Conservation (phyloP, 805 yeast species). For the Candida boidinii region DNA sequence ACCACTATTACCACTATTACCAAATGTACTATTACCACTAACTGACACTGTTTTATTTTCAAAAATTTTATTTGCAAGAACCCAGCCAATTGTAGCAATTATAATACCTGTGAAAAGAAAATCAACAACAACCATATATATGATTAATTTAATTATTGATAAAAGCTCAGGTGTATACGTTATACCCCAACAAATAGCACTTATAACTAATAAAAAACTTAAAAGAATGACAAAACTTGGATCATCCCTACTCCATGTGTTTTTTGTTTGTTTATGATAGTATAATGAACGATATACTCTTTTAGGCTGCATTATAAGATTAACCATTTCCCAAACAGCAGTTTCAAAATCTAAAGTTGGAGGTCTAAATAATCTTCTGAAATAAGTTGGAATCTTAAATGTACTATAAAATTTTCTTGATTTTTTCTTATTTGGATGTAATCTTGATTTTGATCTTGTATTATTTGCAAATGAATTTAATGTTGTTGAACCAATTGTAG, state of each 20-base stretch:
- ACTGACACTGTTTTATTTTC: conserved; percentile 24
- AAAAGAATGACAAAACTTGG: conserved; percentile 78
- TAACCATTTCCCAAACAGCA: conserved; percentile 84
- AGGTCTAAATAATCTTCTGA: conserved; percentile 51
- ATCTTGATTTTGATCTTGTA: conserved; percentile 1
- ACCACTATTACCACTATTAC: no score
- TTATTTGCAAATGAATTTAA: conserved; percentile 16
- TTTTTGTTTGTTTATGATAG: conserved; percentile 72
- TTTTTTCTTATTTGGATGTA: conserved; percentile 1
- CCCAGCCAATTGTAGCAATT: conserved; percentile 69
- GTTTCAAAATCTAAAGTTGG: conserved; percentile 86
- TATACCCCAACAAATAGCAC: no score
- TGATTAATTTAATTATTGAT: conserved; percentile 55
- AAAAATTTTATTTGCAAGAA: conserved; percentile 57
- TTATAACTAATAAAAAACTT: conserved; percentile 49
- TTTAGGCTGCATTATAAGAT: conserved; percentile 65
- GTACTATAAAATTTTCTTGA: not conserved
- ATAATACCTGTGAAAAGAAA: conserved; percentile 63
- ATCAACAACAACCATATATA: conserved; percentile 81
- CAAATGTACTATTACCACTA: no score
- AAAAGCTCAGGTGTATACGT: conserved; percentile 51
- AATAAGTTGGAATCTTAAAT: conserved; percentile 20
- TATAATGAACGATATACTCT: conserved; percentile 76
- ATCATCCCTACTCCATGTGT: conserved; percentile 84
- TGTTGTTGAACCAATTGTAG: conserved; percentile 10